Conservation (phyloP, 164 flowering plant genomes). For the Vitis amurensis region DNA sequence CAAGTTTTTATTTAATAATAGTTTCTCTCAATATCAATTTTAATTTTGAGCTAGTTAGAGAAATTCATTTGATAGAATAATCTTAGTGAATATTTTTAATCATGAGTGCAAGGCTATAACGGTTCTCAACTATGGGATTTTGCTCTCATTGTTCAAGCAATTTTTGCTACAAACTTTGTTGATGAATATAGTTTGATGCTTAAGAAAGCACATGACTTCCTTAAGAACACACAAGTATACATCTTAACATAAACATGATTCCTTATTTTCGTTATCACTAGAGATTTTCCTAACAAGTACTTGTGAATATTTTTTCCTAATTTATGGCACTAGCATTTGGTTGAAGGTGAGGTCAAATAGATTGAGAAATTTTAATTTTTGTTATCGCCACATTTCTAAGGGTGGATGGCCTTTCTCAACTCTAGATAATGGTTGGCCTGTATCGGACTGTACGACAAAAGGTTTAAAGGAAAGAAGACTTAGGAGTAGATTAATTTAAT, state of each 20-base stretch:
- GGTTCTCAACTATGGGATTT: slow-evolving; percentile 49
- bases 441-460: slow-evolving; percentile 51
- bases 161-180: slow-evolving; percentile 19
- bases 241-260: not conserved
- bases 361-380: slow-evolving; percentile 18
- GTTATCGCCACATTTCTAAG: slow-evolving; percentile 51
- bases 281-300: too few species aligned
- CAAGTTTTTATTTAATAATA: slow-evolving; percentile 19
- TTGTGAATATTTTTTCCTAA: too few species aligned
- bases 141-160: slow-evolving; percentile 32
- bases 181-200: slow-evolving; percentile 33
- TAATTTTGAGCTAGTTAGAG: too few species aligned
- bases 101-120: slow-evolving; percentile 26
- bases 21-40: too few species aligned
- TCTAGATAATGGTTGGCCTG: slow-evolving; percentile 54
- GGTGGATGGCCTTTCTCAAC: slow-evolving; percentile 63
- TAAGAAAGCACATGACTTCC: slow-evolving; percentile 32
- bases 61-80: too few species aligned
- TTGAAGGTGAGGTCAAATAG: slow-evolving; percentile 31
- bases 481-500: too few species aligned
- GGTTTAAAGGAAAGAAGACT: slow-evolving; percentile 27
- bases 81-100: too few species aligned
- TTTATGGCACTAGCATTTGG: not conserved
- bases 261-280: too few species aligned
- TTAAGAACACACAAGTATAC: slow-evolving; percentile 33